Evolutionary conservation across 352 stramenopile genomes (phyloP).

Genomic region (Globisporangium ultimum): DNA sequence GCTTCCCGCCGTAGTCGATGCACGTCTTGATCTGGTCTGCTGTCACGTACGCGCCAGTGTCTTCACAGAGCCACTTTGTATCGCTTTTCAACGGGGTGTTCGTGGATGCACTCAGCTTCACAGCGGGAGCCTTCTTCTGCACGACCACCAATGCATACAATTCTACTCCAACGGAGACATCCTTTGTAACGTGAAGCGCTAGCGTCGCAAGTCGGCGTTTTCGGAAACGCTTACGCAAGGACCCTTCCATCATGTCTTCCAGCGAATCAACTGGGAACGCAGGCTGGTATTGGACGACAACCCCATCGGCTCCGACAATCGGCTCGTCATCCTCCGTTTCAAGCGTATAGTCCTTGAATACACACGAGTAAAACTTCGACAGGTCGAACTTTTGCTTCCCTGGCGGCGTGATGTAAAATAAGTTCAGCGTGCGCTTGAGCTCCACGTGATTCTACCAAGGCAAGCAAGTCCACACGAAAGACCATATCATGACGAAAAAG

Average conservation of each 20-base stretch:
- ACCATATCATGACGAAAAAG: neutral
- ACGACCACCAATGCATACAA: slow-evolving; percentile 60
- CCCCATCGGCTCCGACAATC: slow-evolving; percentile 16
- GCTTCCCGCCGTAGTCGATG: slow-evolving; percentile 68
- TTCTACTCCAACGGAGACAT: slow-evolving; percentile 76
- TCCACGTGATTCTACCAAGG: slow-evolving; percentile 65
- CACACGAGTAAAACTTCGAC: slow-evolving; percentile 52
- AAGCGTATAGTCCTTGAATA: slow-evolving; percentile 61
- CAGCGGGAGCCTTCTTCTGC: slow-evolving; percentile 57
- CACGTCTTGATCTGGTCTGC: slow-evolving; percentile 78
- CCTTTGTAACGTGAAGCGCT: slow-evolving; percentile 60
- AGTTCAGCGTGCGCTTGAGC: slow-evolving; percentile 65
- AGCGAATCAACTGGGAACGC: slow-evolving; percentile 72
- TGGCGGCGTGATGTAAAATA: slow-evolving; percentile 75
- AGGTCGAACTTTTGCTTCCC: slow-evolving; percentile 55
- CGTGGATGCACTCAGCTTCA: slow-evolving; percentile 64
- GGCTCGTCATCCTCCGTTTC: slow-evolving; percentile 17
- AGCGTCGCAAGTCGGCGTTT: slow-evolving; percentile 74
- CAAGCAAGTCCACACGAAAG: neutral
- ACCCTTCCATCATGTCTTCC: slow-evolving; percentile 75
- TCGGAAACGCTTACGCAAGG: slow-evolving; percentile 75
- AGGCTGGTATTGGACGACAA: slow-evolving; percentile 35
- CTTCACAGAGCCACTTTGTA: slow-evolving; percentile 85
- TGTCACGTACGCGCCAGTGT: slow-evolving; percentile 70
- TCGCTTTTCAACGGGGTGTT: slow-evolving; percentile 75